Conservation (phyloP, 2,329 filamentous ascomycete species). For the Aureobasidium melanogenum region DNA sequence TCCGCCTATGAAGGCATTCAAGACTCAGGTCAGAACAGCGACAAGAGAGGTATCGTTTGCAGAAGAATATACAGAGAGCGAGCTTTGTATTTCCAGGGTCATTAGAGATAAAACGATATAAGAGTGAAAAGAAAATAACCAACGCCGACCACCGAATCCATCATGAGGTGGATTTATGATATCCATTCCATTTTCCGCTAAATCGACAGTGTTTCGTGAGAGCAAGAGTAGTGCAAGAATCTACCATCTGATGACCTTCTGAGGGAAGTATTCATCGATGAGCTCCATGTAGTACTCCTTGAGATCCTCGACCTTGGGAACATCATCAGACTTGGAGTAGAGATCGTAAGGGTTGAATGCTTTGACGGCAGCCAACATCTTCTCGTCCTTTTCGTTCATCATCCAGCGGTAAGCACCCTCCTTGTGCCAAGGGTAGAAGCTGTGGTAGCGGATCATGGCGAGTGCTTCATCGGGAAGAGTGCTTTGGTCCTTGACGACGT, state of each 20-base stretch:
- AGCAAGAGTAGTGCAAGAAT: background rate
- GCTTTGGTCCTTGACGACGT: slow-evolving; percentile 75
- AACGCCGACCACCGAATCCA: background rate
- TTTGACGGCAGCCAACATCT: slow-evolving; percentile 70
- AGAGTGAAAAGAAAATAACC: background rate
- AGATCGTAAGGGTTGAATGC: slow-evolving; percentile 89
- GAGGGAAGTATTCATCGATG: slow-evolving; percentile 60
- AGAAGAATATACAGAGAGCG: background rate
- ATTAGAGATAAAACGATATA: background rate
- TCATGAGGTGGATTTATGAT: background rate
- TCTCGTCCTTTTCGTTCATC: slow-evolving; percentile 74
- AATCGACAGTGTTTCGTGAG: background rate
- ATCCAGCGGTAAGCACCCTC: slow-evolving; percentile 71
- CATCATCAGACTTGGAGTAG: slow-evolving; percentile 82
- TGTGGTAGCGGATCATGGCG: slow-evolving; percentile 90
- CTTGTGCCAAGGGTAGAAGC: slow-evolving; percentile 86
- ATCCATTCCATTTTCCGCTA: background rate
- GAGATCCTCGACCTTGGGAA: slow-evolving; percentile 65
- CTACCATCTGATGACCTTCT: slow-evolving; percentile 61
- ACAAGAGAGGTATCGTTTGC: background rate
- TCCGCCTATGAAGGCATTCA: background rate
- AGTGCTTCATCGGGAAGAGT: slow-evolving; percentile 71
- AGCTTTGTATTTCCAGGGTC: background rate
- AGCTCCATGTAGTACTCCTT: slow-evolving; percentile 70
- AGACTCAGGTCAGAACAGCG: too few relatives aligned